A percentile compares a stretch with the other conserved stretches of the same genome.
These are phyloP conservation scores for Phaeosphaeriaceae sp. DNA, from an alignment of 2,329 filamentous ascomycete genomes.

Conservation along the genomic window DNA sequence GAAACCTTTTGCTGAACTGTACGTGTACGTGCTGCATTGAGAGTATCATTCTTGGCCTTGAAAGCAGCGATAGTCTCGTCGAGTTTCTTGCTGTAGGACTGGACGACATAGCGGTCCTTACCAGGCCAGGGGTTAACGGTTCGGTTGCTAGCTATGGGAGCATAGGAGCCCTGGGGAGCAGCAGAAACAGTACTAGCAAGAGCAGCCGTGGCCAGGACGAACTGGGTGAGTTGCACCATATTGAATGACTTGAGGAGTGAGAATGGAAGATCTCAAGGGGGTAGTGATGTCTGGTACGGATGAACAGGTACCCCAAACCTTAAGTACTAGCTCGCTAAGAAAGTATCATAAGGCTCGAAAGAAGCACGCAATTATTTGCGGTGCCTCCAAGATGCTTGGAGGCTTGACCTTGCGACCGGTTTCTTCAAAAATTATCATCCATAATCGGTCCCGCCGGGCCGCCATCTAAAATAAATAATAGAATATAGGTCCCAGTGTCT, in stretches of 20 bases:
- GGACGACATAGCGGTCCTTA: conserved; percentile 31
- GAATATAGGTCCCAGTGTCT: conserved; percentile 6
- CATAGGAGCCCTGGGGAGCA: not conserved
- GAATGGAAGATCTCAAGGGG: conserved; percentile 5
- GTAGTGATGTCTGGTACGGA: conserved; percentile 4
- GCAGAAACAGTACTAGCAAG: conserved; percentile 24
- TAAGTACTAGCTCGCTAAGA: conserved; percentile 4
- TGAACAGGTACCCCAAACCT: conserved; percentile 11
- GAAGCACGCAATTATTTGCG: not conserved
- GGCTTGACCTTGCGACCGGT: not conserved
- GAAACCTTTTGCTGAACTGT: conserved; percentile 35
- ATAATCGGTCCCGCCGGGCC: conserved; percentile 24
- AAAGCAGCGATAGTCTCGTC: conserved; percentile 34
- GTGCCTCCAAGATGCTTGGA: conserved; percentile 9
- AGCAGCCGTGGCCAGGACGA: conserved; percentile 29
- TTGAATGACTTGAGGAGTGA: conserved; percentile 6
- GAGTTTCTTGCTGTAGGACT: conserved; percentile 33
- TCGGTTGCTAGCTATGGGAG: conserved; percentile 9
- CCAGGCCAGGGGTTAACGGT: conserved; percentile 29
- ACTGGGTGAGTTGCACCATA: conserved; percentile 34
- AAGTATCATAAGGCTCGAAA: not conserved
- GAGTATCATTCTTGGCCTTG: conserved; percentile 26
- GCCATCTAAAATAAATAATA: conserved; percentile 9
- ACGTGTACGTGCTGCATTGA: conserved; percentile 35
- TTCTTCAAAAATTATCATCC: not conserved